These are phyloP conservation scores for Phlyctochytrium bullatum DNA, from an alignment of 192 early-diverging fungal genomes.

Conservation along the genomic window DNA sequence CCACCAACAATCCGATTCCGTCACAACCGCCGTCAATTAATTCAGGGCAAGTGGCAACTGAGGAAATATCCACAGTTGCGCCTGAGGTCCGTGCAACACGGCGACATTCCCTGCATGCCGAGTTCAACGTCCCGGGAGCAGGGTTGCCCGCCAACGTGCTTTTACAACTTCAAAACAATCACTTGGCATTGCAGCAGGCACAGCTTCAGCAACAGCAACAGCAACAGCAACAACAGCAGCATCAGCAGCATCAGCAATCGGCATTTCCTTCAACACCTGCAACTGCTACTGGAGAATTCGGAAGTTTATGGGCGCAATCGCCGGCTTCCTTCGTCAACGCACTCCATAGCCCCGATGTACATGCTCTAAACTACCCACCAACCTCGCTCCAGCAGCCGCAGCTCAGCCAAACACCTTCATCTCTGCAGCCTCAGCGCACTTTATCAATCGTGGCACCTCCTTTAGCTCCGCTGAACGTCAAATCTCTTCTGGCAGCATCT, in stretches of 20 bases:
- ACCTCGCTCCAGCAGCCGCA: background rate
- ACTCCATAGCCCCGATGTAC: background rate
- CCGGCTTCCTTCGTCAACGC: background rate
- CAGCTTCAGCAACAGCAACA: constrained; percentile 14
- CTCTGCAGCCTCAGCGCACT: too few species aligned
- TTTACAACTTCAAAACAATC: background rate
- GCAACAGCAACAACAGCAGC: constrained; percentile 3
- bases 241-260: constrained; percentile 3
- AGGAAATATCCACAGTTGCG: background rate
- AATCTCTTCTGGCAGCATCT: too few species aligned
- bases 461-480: too few species aligned
- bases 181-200: constrained; percentile 10
- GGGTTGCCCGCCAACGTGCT: background rate
- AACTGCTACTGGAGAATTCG: background rate
- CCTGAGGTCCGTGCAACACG: background rate
- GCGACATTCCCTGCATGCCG: constrained; percentile 1
- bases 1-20: too few species aligned
- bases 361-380: background rate
- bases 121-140: background rate
- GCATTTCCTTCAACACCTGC: background rate
- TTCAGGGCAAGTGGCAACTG: too few species aligned
- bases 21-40: too few species aligned
- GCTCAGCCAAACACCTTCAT: background rate
- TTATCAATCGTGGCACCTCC: too few species aligned
- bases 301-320: background rate